Evolutionary conservation across 2,329 filamentous ascomycete genomes (phyloP), one percentile per base, ranked within the genome.

Genomic region (Eutypella sp.): DNA sequence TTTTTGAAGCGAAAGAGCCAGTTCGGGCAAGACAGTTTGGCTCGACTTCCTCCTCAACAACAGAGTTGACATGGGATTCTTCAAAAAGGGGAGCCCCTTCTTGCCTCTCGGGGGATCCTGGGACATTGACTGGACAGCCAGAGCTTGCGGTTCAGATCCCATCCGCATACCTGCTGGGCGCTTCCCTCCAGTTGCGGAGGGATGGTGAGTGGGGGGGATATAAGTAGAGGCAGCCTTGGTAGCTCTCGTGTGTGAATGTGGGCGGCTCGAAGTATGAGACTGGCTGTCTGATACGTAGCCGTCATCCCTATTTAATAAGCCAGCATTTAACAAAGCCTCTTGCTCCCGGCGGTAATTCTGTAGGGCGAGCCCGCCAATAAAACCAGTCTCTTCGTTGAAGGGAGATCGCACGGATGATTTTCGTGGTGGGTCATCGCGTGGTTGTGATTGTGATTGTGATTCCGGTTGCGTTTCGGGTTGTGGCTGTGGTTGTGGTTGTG

Each of bases 51-150:
- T 72, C 48, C 80, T 72, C 68, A 76, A 68, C 42, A 84, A 67
- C 19, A 83, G 61, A 1, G 75, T 78, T 2, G 80, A 78, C 70
- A 81, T 76, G 36, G 78, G 74, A 45, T 80, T 80, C 55, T 79
- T 81, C 8, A 81, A 63, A 44, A 81, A 81, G 0, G 78, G 77
- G 31, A 80, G 61, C 2, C 76, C 68, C 52, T 79, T 81, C 52
- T 72, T 78, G 23, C 68, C 66, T 56, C 73, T 76, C 1, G 68
- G 63, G 4, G 64, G 59, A 41, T 78, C 74, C 10, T 58, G 53
- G 15, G 57, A 58, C 19, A 57, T 49, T 20, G 57, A 52, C 7
- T 64, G 55, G n/a, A 59, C 59, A n/a, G 63, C 50, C 22, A 62
- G 43, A 4, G 52, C 46, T 22, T 65, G 53, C 5, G 68, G 57